Evolutionary conservation across 78 protist genomes (phyloP), one percentile per base, ranked within the genome.

Genomic region (Polysphondylium violaceum): DNA sequence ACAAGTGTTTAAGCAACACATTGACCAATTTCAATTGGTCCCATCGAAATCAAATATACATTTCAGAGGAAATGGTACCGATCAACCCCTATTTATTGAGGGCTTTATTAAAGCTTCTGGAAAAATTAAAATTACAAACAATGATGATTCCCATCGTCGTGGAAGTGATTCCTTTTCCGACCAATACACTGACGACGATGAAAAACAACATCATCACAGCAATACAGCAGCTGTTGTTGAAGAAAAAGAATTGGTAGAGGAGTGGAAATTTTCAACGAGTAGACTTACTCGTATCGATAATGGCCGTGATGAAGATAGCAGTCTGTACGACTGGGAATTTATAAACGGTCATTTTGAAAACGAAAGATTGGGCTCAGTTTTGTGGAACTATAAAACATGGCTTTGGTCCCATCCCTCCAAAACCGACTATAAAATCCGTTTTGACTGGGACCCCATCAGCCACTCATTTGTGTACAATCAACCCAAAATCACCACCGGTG

Each of bases 301-400:
- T 72, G 76, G 76, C 19, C 38, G 76, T 43, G 55, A 51, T 29
- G 78, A 72, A 33, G 16, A 3, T 27, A 4, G 16, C 4, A 5
- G 29, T 4, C 4, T 21, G 11, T 17, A 17, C 21, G 68, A 29
- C 53, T 83, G 79, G 79, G 12, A 8, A 1, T 83, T 68, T 31
- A 9, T 21, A 25, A 60, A 61, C 14, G 91, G 91, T 43, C 25
- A n/a, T 44, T 83, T 83, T 40, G 36, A 41, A 33, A 69, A 74
- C 43, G 36, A 83, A 31, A 51, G 36, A 31, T 68, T 68, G 36
- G 91, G 91, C 33, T 14, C 17, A 3, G 76, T 83, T 12, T 0
- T 72, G 2, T 83, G 91, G 91, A 83, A 83, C 40, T 63, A 74
- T 56, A 67, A 69, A 41, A 31, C 44, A n/a, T 83, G 91, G 91